A percentile compares a stretch with the other conserved stretches of the same genome.
Evolutionary conservation across 177 flowering plant genomes (phyloP).

Genomic region (Vitis hybrid): DNA sequence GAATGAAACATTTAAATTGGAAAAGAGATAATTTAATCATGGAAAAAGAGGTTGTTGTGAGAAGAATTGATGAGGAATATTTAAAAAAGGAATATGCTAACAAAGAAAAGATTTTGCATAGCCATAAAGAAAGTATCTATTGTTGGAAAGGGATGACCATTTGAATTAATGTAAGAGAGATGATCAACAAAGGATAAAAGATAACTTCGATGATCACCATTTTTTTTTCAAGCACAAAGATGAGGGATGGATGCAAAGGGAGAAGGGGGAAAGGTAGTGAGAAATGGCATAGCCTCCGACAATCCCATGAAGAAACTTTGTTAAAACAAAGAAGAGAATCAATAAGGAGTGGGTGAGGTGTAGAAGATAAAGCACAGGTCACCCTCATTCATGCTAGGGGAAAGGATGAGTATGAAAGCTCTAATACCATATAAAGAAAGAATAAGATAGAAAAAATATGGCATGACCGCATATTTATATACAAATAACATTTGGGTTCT

Average conservation of each 20-base stretch:
- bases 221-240: slow-evolving; percentile 58
- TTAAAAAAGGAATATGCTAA: slow-evolving; percentile 54
- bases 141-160: slow-evolving; percentile 77
- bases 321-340: slow-evolving; percentile 47
- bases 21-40: not conserved
- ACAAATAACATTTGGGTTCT: no score
- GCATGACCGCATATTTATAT: no score
- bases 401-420: slow-evolving; percentile 62
- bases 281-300: slow-evolving; percentile 60
- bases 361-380: slow-evolving; percentile 59
- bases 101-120: slow-evolving; percentile 58
- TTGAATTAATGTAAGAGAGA: slow-evolving; percentile 62
- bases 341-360: slow-evolving; percentile 47
- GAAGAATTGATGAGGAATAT: no score
- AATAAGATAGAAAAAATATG: no score
- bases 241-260: slow-evolving; percentile 63
- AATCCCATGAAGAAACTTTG: slow-evolving; percentile 53
- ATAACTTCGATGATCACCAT: slow-evolving; percentile 56
- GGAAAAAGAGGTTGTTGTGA: no score
- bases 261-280: slow-evolving; percentile 55
- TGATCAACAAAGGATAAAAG: slow-evolving; percentile 52
- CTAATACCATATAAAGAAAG: slow-evolving; percentile 28
- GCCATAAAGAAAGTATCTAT: slow-evolving; percentile 51
- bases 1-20: no score
- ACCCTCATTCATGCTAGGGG: slow-evolving; percentile 31